Evolutionary conservation across 2,329 filamentous ascomycete species (phyloP).

Genomic region (Aspergillus ustus): DNA sequence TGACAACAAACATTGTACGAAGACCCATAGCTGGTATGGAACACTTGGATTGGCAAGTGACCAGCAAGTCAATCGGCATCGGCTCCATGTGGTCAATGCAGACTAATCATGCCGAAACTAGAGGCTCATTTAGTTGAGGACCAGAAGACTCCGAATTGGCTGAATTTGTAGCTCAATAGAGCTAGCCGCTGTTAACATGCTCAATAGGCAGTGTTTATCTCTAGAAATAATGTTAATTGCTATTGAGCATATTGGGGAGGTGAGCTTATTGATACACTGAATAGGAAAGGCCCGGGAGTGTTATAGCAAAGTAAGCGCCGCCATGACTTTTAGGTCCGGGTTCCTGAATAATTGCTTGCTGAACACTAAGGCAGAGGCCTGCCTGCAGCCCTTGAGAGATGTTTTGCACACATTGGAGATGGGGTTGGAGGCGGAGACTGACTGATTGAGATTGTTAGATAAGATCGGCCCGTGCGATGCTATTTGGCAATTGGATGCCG

Average conservation of each 20-base stretch:
- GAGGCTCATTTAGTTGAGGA: background rate
- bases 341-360: background rate
- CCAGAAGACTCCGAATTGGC: background rate
- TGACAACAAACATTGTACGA: background rate
- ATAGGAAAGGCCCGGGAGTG: slow-evolving; percentile 7
- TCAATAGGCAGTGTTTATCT: slow-evolving; percentile 5
- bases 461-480: slow-evolving; percentile 28
- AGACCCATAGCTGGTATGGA: background rate
- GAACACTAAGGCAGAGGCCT: background rate
- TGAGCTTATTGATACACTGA: slow-evolving; percentile 16
- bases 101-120: background rate
- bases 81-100: background rate
- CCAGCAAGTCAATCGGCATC: background rate
- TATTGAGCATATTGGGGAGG: slow-evolving; percentile 7
- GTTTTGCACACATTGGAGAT: background rate
- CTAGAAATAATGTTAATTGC: slow-evolving; percentile 12
- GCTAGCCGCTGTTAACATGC: background rate
- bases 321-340: background rate
- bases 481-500: slow-evolving; percentile 31
- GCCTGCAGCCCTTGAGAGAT: background rate
- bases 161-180: slow-evolving; percentile 13
- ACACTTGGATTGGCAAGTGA: background rate
- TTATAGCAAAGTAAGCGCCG: background rate
- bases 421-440: background rate
- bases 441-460: slow-evolving; percentile 17